These are phyloP conservation scores for Oidiodendron maius DNA, from an alignment of 495 filamentous ascomycete genomes.

Conservation along the genomic window DNA sequence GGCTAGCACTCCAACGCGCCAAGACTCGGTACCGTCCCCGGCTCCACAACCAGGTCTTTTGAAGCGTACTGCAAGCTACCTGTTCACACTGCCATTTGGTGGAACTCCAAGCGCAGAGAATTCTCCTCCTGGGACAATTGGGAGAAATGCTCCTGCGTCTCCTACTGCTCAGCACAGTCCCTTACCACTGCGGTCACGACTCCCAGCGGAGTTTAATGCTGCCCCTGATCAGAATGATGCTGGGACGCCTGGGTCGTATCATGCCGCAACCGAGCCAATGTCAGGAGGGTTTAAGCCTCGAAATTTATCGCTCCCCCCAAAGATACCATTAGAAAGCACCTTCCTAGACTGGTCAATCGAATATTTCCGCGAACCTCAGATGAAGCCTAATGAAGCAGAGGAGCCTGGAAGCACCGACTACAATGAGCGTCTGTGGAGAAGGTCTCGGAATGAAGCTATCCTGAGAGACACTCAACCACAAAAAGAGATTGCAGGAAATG, in stretches of 20 bases:
- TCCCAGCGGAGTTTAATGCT: constrained; percentile 58
- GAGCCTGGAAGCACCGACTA: constrained; percentile 97
- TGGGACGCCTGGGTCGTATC: constrained; percentile 62
- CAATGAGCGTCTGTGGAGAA: constrained; percentile 88
- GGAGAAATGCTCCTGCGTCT: constrained; percentile 21
- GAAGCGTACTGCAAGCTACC: constrained; percentile 47
- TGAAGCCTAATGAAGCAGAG: constrained; percentile 92
- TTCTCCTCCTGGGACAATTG: constrained; percentile 25
- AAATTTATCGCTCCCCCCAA: constrained; percentile 45
- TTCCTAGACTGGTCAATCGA: constrained; percentile 96
- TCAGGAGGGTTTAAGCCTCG: constrained; percentile 66
- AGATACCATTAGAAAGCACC: constrained; percentile 69
- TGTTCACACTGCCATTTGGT: constrained; percentile 54
- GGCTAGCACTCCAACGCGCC: constrained; percentile 30
- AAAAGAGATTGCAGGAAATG: constrained; percentile 77
- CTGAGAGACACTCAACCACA: constrained; percentile 87
- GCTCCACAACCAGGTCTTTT: constrained; percentile 40
- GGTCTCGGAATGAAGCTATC: constrained; percentile 88
- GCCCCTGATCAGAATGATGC: constrained; percentile 79
- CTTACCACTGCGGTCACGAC: constrained; percentile 43
- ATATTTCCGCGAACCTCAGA: constrained; percentile 98
- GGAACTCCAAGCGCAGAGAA: constrained; percentile 16
- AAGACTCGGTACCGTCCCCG: constrained; percentile 31
- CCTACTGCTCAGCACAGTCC: constrained; percentile 22
- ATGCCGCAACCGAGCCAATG: constrained; percentile 67